phyloP scores from a whole-genome alignment of 192 early-diverging fungal genomes.

The Coemansia sp. region DNA sequence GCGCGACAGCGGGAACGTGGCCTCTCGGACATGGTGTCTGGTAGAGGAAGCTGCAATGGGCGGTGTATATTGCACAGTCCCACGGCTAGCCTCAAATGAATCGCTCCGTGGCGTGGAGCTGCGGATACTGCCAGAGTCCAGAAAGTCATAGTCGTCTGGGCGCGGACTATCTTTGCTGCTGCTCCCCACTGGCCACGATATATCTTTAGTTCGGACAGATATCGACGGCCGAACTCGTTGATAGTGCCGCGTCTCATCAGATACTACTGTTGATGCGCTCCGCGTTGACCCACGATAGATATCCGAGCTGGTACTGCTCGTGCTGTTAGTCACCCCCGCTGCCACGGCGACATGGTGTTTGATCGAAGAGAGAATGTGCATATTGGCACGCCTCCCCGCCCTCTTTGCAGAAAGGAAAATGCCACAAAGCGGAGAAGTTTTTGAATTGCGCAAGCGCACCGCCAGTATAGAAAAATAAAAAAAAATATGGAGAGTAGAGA shows the following conservation, averaged over 20 bases:
- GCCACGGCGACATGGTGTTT: conserved; percentile 34
- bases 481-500: background rate
- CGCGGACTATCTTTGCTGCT: conserved; percentile 30
- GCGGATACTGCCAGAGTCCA: conserved; percentile 27
- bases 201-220: conserved; percentile 43
- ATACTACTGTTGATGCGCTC: conserved; percentile 2
- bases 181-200: conserved; percentile 51
- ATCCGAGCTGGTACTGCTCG: background rate
- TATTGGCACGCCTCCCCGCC: conserved; percentile 2
- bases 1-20: conserved; percentile 24
- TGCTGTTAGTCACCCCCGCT: conserved; percentile 13
- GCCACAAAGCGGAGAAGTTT: background rate
- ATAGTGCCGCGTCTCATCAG: conserved; percentile 3
- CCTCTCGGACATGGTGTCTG: conserved; percentile 1
- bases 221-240: conserved; percentile 31
- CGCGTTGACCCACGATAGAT: conserved; percentile 7
- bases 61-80: background rate
- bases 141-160: conserved; percentile 34
- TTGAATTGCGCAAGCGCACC: background rate
- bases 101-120: conserved; percentile 9
- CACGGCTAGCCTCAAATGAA: background rate
- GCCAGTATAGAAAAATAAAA: background rate
- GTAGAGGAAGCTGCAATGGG: background rate
- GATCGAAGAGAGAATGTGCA: conserved; percentile 34
- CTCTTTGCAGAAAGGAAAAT: conserved; percentile 6